Evolutionary conservation across 1,284 basidiomycete genomes (phyloP).

Genomic region (Takashimella koratensis): DNA sequence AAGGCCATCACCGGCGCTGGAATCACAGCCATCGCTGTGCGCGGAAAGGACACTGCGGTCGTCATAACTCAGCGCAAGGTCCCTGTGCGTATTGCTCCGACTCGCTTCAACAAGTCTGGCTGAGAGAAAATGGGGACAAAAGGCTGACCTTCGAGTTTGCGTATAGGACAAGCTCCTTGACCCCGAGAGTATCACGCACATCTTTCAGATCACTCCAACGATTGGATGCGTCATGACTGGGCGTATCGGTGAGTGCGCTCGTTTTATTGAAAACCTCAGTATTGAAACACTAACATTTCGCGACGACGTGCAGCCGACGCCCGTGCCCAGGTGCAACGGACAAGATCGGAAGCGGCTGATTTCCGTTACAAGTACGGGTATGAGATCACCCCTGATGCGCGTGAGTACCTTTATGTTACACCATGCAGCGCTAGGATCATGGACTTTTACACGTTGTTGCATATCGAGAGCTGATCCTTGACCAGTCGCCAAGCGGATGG

Average conservation of each 20-base stretch:
- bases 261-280: neutral
- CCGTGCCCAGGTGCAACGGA: slow-evolving; percentile 81
- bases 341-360: slow-evolving; percentile 85
- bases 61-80: slow-evolving; percentile 99
- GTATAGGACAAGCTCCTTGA: slow-evolving; percentile 94
- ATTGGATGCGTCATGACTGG: slow-evolving; percentile 99
- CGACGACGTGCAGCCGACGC: slow-evolving; percentile 73
- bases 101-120: neutral
- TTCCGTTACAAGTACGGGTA: slow-evolving; percentile 98
- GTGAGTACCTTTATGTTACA: slow-evolving; percentile 24
- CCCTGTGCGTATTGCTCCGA: slow-evolving; percentile 60
- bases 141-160: neutral
- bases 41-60: slow-evolving; percentile 91
- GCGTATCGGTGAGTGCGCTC: slow-evolving; percentile 66
- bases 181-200: slow-evolving; percentile 87
- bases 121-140: too few species aligned
- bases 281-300: neutral
- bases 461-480: slow-evolving; percentile 1
- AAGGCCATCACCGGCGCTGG: slow-evolving; percentile 97
- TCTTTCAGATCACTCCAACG: slow-evolving; percentile 92
- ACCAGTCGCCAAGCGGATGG: slow-evolving; percentile 78
- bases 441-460: neutral
- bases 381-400: slow-evolving; percentile 92
- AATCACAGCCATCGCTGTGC: slow-evolving; percentile 86
- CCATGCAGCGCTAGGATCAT: neutral